These are phyloP conservation scores for Acmispon strigosus DNA, from an alignment of 306 rosid species.

Conservation along the genomic window DNA sequence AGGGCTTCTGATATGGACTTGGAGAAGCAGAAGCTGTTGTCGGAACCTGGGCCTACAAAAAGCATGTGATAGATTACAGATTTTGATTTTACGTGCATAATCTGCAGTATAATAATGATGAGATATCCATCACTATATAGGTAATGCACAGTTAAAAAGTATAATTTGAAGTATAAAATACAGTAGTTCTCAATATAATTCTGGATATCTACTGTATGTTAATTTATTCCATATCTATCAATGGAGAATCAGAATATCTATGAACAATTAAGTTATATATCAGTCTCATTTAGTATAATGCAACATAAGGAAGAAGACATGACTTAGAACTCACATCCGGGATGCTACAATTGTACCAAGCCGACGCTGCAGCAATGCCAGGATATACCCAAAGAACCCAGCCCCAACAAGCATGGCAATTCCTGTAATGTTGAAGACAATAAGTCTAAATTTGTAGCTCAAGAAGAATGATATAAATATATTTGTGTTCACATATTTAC, in stretches of 20 bases:
- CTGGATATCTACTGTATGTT: background rate
- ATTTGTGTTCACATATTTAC: no score
- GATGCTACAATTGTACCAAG: constrained; percentile 61
- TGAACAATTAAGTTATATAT: background rate
- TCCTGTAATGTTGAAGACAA: constrained; percentile 41
- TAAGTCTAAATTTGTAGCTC: constrained; percentile 5
- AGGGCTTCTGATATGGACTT: constrained; percentile 57
- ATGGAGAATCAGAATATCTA: background rate
- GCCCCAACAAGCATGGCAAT: constrained; percentile 72
- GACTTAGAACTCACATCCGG: constrained; percentile 49
- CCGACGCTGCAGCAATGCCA: constrained; percentile 79
- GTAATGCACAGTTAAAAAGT: background rate
- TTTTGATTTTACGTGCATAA: no score
- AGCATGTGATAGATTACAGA: constrained; percentile 12
- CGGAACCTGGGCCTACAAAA: constrained; percentile 45
- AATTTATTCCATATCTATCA: background rate
- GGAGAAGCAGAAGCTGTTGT: constrained; percentile 27
- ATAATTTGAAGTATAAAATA: background rate
- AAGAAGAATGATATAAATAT: no score
- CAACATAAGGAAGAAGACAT: constrained; percentile 14
- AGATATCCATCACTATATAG: no score
- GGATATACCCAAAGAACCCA: constrained; percentile 88
- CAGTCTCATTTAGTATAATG: background rate
- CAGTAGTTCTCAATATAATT: background rate
- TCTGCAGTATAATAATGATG: no score